Evolutionary conservation across 805 yeast species (phyloP), one percentile per base, ranked within the genome.

Genomic region (Zygotorulaspora chibaensis): DNA sequence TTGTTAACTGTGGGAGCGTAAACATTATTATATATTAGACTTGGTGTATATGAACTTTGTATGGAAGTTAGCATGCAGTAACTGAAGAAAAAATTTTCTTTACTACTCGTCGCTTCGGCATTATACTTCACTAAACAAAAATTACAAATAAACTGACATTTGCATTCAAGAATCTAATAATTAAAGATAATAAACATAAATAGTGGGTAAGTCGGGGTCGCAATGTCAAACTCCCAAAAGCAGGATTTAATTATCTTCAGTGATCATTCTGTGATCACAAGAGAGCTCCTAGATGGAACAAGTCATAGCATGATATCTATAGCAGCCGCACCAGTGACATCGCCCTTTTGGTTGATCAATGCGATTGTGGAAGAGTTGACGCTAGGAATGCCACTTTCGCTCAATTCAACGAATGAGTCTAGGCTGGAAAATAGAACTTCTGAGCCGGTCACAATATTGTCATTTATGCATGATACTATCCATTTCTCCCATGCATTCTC

Each of bases 331-430:
- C 70, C 68, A 40, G 81, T 84, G 0, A 81, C 85, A 0, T 72
- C 78, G 23, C 80, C 90, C 1, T 61, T 77, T 5, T 84, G 91
- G 91, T 66, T 84, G 31, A 56, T 75, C 3, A 73, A 72, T 44
- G 72, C 81, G 1, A 59, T 84, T 17, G 63, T 81, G 8, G 87
- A 83, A 54, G 72, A 71, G 29, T 64, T 71, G 20, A 50, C 79
- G 12, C 55, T 65, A 13, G 84, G 81, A 3, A 37, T 33, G 15
- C 73, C 80, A 11, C 39, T 72, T 66, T 54, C 69, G 43, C 34
- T 71, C 54, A 71, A 75, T 67, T 52, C 60, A 7, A 54, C 62
- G 2, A 57, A 66, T 36, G 45, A 43, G 8, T 50, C 55, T 3
- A 57, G 55, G 26, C 53, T 56, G 33, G 60, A 51, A 11, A 50